Percentiles rank a stretch among this genome's conserved stretches.
phyloP scores from a whole-genome alignment of 352 stramenopile species.

The Lagenidium sp. region DNA sequence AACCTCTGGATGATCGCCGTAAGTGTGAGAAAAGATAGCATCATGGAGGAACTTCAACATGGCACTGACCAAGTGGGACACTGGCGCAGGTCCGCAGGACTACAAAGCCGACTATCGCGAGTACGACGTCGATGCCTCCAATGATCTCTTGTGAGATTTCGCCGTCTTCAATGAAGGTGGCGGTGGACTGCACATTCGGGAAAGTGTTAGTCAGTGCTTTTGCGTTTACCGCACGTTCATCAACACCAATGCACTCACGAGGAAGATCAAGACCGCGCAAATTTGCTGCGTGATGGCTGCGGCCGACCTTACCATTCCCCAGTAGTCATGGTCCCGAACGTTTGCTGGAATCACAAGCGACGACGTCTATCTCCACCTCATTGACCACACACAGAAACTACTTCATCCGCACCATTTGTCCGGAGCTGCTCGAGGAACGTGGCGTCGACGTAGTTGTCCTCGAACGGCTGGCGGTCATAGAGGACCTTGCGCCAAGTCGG shows the following conservation, averaged over 20 bases:
- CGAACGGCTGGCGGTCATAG: conserved; percentile 81
- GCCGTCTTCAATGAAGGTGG: conserved; percentile 53
- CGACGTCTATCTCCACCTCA: too few species aligned
- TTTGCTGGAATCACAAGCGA: conserved; percentile 39
- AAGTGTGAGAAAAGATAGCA: not conserved
- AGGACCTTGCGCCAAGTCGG: conserved; percentile 81
- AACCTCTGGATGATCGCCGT: conserved; percentile 20
- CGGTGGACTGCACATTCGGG: conserved; percentile 74
- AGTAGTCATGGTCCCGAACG: conserved; percentile 76
- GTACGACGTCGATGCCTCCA: conserved; percentile 40
- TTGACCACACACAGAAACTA: too few species aligned
- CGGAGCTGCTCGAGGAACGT: conserved; percentile 88
- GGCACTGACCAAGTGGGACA: too few species aligned
- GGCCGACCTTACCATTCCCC: conserved; percentile 74
- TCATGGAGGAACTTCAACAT: conserved; percentile 16
- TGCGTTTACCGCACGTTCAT: too few species aligned
- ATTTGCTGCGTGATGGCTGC: conserved; percentile 87
- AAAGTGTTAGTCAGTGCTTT: too few species aligned
- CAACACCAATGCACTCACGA: conserved; percentile 29
- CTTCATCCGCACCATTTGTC: conserved; percentile 73
- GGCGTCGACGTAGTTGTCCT: conserved; percentile 87
- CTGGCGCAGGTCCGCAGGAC: too few species aligned
- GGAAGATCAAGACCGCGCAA: conserved; percentile 83
- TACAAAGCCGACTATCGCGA: conserved; percentile 43
- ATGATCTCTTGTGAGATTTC: conserved; percentile 44